phyloP scores from a whole-genome alignment of 495 filamentous ascomycete genomes.

The Ascodesmis nigricans region DNA sequence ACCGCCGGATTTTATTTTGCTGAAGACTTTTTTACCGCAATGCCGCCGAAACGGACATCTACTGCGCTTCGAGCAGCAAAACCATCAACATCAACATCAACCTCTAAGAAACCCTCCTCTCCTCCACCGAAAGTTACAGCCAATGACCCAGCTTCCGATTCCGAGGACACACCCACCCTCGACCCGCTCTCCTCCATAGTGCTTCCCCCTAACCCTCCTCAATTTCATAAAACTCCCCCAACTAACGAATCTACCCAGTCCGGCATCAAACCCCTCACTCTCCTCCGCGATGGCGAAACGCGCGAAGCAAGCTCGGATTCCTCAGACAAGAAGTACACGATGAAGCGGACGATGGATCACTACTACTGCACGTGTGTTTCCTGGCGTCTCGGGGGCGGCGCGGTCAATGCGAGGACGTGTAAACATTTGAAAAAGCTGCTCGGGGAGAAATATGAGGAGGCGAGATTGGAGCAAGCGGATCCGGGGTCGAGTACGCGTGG shows the following conservation, averaged over 20 bases:
- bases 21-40: too few relatives aligned
- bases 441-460: slow-evolving; percentile 14
- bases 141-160: too few relatives aligned
- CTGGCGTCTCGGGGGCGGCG: slow-evolving; percentile 4
- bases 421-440: slow-evolving; percentile 13
- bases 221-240: background rate
- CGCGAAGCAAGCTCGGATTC: slow-evolving; percentile 12
- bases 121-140: too few relatives aligned
- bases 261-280: slow-evolving; percentile 10
- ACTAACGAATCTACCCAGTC: slow-evolving; percentile 2
- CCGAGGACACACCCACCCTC: too few relatives aligned
- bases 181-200: too few relatives aligned
- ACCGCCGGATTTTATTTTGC: too few relatives aligned
- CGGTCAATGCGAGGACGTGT: slow-evolving; percentile 12
- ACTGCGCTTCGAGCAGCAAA: too few relatives aligned
- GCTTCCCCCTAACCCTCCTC: too few relatives aligned
- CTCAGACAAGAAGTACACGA: slow-evolving; percentile 8
- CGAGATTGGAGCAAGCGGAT: slow-evolving; percentile 10
- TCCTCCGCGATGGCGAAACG: slow-evolving; percentile 6
- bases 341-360: slow-evolving; percentile 10
- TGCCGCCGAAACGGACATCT: too few relatives aligned
- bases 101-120: too few relatives aligned
- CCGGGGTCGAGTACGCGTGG: background rate
- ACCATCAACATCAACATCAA: too few relatives aligned
- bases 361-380: slow-evolving; percentile 11